Evolutionary conservation across 768 basidiomycete genomes (phyloP).

Genomic region (Rhodocollybia butyracea): DNA sequence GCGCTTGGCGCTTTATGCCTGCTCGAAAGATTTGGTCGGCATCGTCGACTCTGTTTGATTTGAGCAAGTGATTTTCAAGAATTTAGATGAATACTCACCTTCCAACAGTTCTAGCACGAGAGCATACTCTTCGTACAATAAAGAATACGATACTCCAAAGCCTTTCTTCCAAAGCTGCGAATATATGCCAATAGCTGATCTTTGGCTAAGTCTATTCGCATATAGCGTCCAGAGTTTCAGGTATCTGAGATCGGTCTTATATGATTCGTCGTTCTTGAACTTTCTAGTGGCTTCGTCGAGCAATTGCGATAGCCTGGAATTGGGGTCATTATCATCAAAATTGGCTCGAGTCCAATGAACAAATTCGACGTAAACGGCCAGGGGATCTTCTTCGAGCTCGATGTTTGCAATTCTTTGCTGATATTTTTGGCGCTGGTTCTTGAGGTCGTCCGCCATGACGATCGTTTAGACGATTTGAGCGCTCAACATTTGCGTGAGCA

Average conservation of each 20-base stretch:
- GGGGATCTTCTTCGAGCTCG: conserved; percentile 78
- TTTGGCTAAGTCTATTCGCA: conserved; percentile 73
- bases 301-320: conserved; percentile 74
- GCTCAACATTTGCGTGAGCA: not conserved
- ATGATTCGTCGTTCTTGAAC: conserved; percentile 81
- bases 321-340: conserved; percentile 65
- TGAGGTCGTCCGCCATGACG: conserved; percentile 13
- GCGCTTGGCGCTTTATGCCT: conserved; percentile 78
- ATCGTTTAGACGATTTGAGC: conserved; percentile 6
- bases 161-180: conserved; percentile 68
- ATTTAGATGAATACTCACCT: conserved; percentile 49
- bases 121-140: conserved; percentile 92
- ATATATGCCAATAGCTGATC: conserved; percentile 68
- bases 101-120: conserved; percentile 68
- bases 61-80: conserved; percentile 6
- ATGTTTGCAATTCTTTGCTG: conserved; percentile 37
- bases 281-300: conserved; percentile 83
- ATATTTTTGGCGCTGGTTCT: conserved; percentile 20
- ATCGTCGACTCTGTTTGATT: conserved; percentile 56
- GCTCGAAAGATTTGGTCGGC: conserved; percentile 80
- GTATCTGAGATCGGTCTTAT: conserved; percentile 86
- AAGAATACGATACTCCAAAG: conserved; percentile 73
- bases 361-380: conserved; percentile 82
- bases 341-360: conserved; percentile 86
- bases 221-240: conserved; percentile 90